These are phyloP conservation scores for Knoxia roxburghii DNA, from an alignment of 257 asterid genomes.

Conservation along the genomic window DNA sequence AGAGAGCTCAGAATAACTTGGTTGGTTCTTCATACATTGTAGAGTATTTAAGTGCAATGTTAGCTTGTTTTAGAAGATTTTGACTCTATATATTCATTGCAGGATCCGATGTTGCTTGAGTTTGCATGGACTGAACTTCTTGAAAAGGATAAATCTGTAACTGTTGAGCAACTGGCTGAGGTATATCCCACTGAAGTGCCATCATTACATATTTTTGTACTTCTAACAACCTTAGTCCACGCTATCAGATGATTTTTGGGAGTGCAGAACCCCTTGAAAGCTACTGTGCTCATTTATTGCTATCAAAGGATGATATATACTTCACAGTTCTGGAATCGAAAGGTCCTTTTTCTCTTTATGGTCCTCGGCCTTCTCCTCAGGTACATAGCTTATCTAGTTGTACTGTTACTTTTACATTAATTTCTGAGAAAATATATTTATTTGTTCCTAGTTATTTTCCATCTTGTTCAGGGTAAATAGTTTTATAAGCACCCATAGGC, in stretches of 20 bases:
- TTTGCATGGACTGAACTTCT: slow-evolving; percentile 97
- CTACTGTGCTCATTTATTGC: slow-evolving; percentile 80
- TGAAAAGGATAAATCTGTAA: slow-evolving; percentile 64
- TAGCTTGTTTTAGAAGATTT: slow-evolving; percentile 10
- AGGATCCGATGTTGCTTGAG: slow-evolving; percentile 90
- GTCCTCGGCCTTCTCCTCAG: slow-evolving; percentile 81
- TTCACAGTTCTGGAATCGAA: slow-evolving; percentile 59
- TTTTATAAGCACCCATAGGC: background rate
- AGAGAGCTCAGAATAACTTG: slow-evolving; percentile 74
- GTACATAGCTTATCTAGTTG: slow-evolving; percentile 23
- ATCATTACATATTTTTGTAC: slow-evolving; percentile 20
- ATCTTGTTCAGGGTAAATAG: background rate
- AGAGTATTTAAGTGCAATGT: slow-evolving; percentile 9
- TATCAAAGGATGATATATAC: slow-evolving; percentile 73
- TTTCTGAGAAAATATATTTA: background rate
- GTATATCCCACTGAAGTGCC: slow-evolving; percentile 34
- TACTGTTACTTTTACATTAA: background rate
- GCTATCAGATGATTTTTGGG: slow-evolving; percentile 94
- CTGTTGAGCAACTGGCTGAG: slow-evolving; percentile 87
- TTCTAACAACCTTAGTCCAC: slow-evolving; percentile 39
- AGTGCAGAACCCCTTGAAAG: slow-evolving; percentile 88
- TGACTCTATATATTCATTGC: slow-evolving; percentile 15
- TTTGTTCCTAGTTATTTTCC: background rate
- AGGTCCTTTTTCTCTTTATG: slow-evolving; percentile 67
- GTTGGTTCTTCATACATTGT: slow-evolving; percentile 39